Evolutionary conservation across 176 grass and related monocot species (phyloP).

Genomic region (Avena insularis): DNA sequence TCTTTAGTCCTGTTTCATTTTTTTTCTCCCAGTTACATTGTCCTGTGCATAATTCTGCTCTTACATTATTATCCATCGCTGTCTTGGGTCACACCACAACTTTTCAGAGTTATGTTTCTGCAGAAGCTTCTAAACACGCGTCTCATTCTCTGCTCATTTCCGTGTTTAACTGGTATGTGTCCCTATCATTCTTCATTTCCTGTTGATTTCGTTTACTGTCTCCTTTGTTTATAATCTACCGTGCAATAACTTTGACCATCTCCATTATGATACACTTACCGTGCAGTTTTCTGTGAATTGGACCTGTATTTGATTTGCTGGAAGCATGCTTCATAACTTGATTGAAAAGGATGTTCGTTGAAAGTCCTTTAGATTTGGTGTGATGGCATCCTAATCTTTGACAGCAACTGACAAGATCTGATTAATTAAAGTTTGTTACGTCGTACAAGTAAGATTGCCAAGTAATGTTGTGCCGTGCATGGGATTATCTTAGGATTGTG

Average conservation of each 20-base stretch:
- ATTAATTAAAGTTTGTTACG: slow-evolving; percentile 21
- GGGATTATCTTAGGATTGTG: background rate
- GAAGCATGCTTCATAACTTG: slow-evolving; percentile 16
- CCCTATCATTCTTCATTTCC: background rate
- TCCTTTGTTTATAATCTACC: slow-evolving; percentile 16
- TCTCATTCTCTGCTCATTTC: background rate
- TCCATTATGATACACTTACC: background rate
- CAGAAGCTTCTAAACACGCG: slow-evolving; percentile 17
- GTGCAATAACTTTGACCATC: slow-evolving; percentile 19
- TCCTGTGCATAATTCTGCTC: background rate
- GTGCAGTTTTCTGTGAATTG: background rate
- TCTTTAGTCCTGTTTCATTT: background rate
- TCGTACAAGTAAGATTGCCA: slow-evolving; percentile 17
- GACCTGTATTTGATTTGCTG: slow-evolving; percentile 38
- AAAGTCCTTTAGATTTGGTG: slow-evolving; percentile 20
- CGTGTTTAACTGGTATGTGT: slow-evolving; percentile 10
- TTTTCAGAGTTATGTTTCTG: background rate
- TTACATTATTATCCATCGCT: background rate
- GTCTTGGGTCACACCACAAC: background rate
- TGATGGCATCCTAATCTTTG: slow-evolving; percentile 17
- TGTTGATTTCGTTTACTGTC: slow-evolving; percentile 8
- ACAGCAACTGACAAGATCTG: slow-evolving; percentile 5
- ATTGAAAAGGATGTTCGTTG: slow-evolving; percentile 27
- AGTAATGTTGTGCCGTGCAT: background rate
- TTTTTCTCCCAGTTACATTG: background rate